phyloP scores from a whole-genome alignment of 2,329 filamentous ascomycete genomes.

The Elsinoe perseae region DNA sequence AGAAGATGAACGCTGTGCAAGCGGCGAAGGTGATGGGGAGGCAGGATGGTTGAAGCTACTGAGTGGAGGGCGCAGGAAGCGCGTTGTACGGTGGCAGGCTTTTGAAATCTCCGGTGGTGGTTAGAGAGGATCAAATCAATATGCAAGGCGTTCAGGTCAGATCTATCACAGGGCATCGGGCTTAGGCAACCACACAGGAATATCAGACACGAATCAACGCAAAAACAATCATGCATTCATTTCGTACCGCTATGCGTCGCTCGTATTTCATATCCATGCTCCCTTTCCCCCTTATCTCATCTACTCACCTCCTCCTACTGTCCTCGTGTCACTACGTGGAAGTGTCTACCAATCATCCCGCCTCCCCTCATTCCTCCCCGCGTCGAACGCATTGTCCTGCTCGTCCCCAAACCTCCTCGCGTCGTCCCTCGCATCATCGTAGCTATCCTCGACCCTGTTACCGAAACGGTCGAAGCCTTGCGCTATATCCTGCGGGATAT shows the following conservation, averaged over 20 bases:
- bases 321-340: neutral
- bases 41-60: constrained; percentile 20
- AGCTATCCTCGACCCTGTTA: constrained; percentile 34
- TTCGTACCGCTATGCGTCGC: neutral
- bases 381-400: constrained; percentile 25
- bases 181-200: neutral
- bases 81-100: too few species aligned
- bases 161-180: neutral
- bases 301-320: too few species aligned
- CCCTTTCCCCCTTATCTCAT: neutral
- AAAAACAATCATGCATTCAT: neutral
- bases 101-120: too few species aligned
- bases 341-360: neutral
- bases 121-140: neutral
- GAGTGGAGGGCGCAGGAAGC: too few species aligned
- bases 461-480: constrained; percentile 30
- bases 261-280: too few species aligned
- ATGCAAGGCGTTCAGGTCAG: neutral
- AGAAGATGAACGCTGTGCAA: constrained; percentile 95
- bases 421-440: constrained; percentile 35
- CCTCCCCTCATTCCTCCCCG: constrained; percentile 11
- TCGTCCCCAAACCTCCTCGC: constrained; percentile 14
- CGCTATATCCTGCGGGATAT: constrained; percentile 27
- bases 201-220: too few species aligned
- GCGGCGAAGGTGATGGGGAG: constrained; percentile 67